Evolutionary conservation across 1,284 basidiomycete species (phyloP).

Genomic region (Singerocomus inundabilis): DNA sequence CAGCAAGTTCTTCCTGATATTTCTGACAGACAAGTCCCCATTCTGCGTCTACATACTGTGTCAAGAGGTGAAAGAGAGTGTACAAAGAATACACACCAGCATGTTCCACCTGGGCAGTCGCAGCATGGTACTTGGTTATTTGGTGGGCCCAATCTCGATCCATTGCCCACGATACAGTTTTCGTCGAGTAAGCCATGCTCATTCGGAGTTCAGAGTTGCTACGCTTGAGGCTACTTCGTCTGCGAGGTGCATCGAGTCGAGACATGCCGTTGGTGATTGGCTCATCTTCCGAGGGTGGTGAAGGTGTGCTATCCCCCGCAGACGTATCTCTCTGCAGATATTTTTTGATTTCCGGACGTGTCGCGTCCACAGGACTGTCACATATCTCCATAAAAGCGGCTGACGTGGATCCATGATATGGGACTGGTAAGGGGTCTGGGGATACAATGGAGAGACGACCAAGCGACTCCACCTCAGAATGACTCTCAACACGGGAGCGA

Average conservation of each 20-base stretch:
- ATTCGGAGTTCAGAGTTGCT: slow-evolving; percentile 41
- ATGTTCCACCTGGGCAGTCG: slow-evolving; percentile 51
- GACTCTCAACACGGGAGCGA: slow-evolving; percentile 17
- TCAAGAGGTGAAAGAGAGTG: slow-evolving; percentile 1
- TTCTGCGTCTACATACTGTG: slow-evolving; percentile 42
- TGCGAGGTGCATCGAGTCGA: slow-evolving; percentile 35
- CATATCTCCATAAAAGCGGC: slow-evolving; percentile 33
- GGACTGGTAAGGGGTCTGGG: slow-evolving; percentile 34
- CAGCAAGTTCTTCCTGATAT: slow-evolving; percentile 59
- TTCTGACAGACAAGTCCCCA: slow-evolving; percentile 54
- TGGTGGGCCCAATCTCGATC: slow-evolving; percentile 56
- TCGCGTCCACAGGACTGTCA: slow-evolving; percentile 31
- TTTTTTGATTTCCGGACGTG: slow-evolving; percentile 10
- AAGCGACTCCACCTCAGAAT: slow-evolving; percentile 28
- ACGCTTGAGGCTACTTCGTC: slow-evolving; percentile 63
- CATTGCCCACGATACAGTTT: slow-evolving; percentile 74
- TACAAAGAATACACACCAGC: slow-evolving; percentile 43
- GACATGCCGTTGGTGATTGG: slow-evolving; percentile 20
- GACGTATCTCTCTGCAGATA: slow-evolving; percentile 10
- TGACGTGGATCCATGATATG: slow-evolving; percentile 36
- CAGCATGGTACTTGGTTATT: slow-evolving; percentile 52
- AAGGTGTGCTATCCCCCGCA: slow-evolving; percentile 25
- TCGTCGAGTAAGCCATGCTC: slow-evolving; percentile 55
- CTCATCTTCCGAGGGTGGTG: slow-evolving; percentile 35
- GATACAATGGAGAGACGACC: slow-evolving; percentile 28